Base-by-base conservation (phyloP, 2,329 filamentous ascomycete species). In the Colletotrichum scovillei region DNA sequence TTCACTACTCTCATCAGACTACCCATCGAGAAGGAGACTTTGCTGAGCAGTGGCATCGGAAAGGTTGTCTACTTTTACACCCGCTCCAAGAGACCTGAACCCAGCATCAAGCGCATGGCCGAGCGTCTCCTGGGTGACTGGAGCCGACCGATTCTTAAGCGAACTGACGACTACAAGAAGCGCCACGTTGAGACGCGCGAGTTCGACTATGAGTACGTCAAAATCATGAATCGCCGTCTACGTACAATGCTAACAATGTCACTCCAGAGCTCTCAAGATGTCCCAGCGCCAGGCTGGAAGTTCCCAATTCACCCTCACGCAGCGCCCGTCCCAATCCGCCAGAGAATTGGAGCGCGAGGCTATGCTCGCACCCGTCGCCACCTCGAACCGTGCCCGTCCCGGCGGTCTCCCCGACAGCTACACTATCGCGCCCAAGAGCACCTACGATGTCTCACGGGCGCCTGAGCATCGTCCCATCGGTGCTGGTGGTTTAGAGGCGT, bases 41-140 rank as follows among this genome's bases (percentile, higher is more conserved):
- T 99, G 16, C 89, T 97, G 26, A 95, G 95, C 76, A 97, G 94
- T 78, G 95, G 96, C 24, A 97, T 99, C 76, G 97, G 97, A 80
- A 98, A 98, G 82, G 95, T 99, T 60, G 93, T 98, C 65, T 90
- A 97, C 75, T 99, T 98, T 86, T 99, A 99, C 85, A 98, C 95
- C 63, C 95, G 95, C 84, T 97, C 94, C 86, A 97, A 95, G 86
- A 93, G 94, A 76, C 93, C 95, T 0, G 94, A 98, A 83, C 87
- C 92, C 5, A 89, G 88, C 74, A 98, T 99, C 87, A 98, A 98
- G 87, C 92, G 96, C 77, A 94, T 95, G 85, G 97, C 97, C 0
- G 95, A 98, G 85, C 91, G 94, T 62, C 87, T 98, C n/a, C 88
- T 98, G 69, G 94, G 94, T 69, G 96, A 98, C 81, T 99, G 97